Conservation (phyloP, 352 stramenopile species). For the Pilasporangium apinafurcum region DNA sequence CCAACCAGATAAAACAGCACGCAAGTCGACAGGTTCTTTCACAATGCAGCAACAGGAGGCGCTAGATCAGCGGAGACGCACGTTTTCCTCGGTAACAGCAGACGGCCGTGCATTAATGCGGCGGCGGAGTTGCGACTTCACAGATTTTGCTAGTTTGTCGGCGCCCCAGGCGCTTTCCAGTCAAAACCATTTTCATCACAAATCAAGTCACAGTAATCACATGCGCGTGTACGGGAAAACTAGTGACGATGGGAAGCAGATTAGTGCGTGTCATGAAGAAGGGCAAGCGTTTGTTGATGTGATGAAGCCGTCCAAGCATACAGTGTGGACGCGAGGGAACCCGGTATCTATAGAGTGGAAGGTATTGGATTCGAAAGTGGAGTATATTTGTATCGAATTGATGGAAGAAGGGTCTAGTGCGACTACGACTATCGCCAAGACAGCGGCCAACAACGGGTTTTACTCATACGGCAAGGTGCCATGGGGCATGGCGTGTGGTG, state of each 20-base stretch:
- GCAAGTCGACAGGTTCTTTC: conserved; percentile 26
- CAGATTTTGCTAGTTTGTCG: conserved; percentile 19
- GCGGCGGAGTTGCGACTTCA: conserved; percentile 38
- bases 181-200: conserved; percentile 4
- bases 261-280: conserved; percentile 24
- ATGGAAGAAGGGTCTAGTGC: conserved; percentile 54
- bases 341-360: conserved; percentile 71
- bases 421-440: conserved; percentile 52
- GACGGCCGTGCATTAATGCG: conserved; percentile 33
- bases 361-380: conserved; percentile 41
- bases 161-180: conserved; percentile 8
- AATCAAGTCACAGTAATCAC: conserved; percentile 33
- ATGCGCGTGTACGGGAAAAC: conserved; percentile 52
- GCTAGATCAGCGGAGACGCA: conserved; percentile 28
- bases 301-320: conserved; percentile 23
- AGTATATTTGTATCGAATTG: conserved; percentile 59
- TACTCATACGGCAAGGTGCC: conserved; percentile 73
- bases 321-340: conserved; percentile 70
- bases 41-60: conserved; percentile 29
- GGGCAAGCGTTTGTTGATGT: conserved; percentile 36
- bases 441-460: conserved; percentile 58
- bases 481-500: conserved; percentile 77
- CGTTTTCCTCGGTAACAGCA: conserved; percentile 35
- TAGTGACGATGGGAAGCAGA: conserved; percentile 4
- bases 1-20: conserved; percentile 13